Conservation (phyloP, 2,329 filamentous ascomycete genomes). For the Sclerotinia spermophila region DNA sequence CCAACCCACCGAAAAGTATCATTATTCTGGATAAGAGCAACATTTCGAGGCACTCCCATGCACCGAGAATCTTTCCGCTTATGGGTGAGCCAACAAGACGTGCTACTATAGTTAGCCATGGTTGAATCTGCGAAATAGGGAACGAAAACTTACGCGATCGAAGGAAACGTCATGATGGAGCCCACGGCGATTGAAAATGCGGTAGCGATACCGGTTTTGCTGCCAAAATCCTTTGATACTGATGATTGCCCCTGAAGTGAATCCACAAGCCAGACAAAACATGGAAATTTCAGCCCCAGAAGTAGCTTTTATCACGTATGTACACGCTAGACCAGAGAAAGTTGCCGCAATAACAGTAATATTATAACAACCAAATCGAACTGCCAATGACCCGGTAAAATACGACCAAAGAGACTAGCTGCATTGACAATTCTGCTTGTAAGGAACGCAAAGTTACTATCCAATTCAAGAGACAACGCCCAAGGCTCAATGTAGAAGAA, state of each 20-base stretch:
- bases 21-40: slow-evolving; percentile 29
- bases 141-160: slow-evolving; percentile 23
- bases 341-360: not conserved
- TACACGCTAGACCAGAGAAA: not conserved
- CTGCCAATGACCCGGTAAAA: not conserved
- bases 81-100: slow-evolving; percentile 30
- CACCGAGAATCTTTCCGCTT: slow-evolving; percentile 26
- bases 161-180: slow-evolving; percentile 25
- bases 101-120: slow-evolving; percentile 13
- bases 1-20: slow-evolving; percentile 26
- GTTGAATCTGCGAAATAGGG: not conserved
- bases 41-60: slow-evolving; percentile 26
- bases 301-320: slow-evolving; percentile 12
- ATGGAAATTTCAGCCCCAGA: slow-evolving; percentile 6
- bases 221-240: slow-evolving; percentile 29
- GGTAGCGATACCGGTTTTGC: slow-evolving; percentile 22
- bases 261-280: slow-evolving; percentile 16
- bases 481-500: slow-evolving; percentile 44
- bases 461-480: slow-evolving; percentile 45
- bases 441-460: slow-evolving; percentile 45
- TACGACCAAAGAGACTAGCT: slow-evolving; percentile 6
- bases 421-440: slow-evolving; percentile 48
- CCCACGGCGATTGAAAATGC: slow-evolving; percentile 29
- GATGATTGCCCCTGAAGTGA: slow-evolving; percentile 29
- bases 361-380: slow-evolving; percentile 23